Base-by-base conservation (phyloP, 2,329 filamentous ascomycete species). In the Colletotrichum sp. region DNA sequence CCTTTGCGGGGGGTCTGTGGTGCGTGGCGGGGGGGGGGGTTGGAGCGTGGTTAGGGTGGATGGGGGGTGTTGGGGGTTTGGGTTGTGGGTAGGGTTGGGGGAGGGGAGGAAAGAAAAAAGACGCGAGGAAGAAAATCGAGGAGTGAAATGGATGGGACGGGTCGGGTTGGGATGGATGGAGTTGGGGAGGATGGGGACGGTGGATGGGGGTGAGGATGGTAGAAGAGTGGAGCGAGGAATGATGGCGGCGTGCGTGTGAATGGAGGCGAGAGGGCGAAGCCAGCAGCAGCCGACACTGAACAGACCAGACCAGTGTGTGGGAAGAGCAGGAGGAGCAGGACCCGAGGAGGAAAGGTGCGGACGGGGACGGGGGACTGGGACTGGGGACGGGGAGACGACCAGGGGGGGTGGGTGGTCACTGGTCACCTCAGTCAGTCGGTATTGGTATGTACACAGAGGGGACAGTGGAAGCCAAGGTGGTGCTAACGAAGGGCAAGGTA, bases 241-340 rank as follows among this genome's bases (percentile, higher is more conserved):
- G 74, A 74, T 70, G 71, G 74, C 74, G 74, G 71, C 74, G 71
- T 69, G 74, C 60, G 74, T 65, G 36, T 66, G 72, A 74, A 74
- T 69, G 73, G 69, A 72, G 73, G 69, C 69, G 73, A 75, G 39
- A 74, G 71, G 66, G 71, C 57, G 57, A 70, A 36, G 71, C 13
- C 32, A 48, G 39, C 55, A 59, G 21, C 21, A 59, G 21, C 55
- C 55, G 55, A 59, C 21, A 59, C 55, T 59, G 55, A n/a, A 10
- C 34, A 36, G 68, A 68, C 7, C 65, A 68, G 43, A 26, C 16
- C 30, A 64, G 60, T 39, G 32, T 24, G 32, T 36, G 60, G 24
- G n/a, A 32, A 52, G 32, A 48, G 39, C 8, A 48, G 39, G 18
- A 48, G 39, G 39, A 12, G 18, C 39, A 48, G 39, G 39, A 48